Evolutionary conservation across 345 rosid genomes (phyloP).

Genomic region (Syzygium aqueum): DNA sequence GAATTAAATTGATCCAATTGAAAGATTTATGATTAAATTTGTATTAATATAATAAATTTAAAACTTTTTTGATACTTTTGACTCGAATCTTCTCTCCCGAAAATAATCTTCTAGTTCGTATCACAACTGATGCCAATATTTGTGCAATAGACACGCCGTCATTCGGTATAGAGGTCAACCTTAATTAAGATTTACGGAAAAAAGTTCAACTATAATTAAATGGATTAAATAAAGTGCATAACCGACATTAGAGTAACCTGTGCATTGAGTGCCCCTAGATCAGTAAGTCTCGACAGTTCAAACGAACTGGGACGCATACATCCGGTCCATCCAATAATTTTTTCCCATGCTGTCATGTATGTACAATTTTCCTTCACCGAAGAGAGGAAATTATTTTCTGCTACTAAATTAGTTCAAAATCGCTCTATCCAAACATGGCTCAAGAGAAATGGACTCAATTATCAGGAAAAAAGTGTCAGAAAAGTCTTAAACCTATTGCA

Average conservation of each 20-base stretch:
- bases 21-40: too few species aligned
- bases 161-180: too few species aligned
- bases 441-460: constrained; percentile 11
- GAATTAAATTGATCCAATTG: too few species aligned
- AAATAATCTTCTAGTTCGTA: too few species aligned
- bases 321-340: neutral
- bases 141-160: too few species aligned
- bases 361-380: neutral
- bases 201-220: too few species aligned
- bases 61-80: too few species aligned
- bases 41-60: too few species aligned
- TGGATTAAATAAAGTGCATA: neutral
- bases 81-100: neutral
- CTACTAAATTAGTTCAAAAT: neutral
- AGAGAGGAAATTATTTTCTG: neutral
- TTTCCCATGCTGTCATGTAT: neutral
- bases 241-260: neutral
- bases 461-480: neutral
- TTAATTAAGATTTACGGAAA: too few species aligned
- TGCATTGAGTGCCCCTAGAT: neutral
- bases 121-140: too few species aligned
- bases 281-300: neutral
- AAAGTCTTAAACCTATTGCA: too few species aligned
- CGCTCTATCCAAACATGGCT: neutral
- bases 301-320: neutral